Conservation (phyloP, 768 basidiomycete species). For the Lentinula aciculospora region DNA sequence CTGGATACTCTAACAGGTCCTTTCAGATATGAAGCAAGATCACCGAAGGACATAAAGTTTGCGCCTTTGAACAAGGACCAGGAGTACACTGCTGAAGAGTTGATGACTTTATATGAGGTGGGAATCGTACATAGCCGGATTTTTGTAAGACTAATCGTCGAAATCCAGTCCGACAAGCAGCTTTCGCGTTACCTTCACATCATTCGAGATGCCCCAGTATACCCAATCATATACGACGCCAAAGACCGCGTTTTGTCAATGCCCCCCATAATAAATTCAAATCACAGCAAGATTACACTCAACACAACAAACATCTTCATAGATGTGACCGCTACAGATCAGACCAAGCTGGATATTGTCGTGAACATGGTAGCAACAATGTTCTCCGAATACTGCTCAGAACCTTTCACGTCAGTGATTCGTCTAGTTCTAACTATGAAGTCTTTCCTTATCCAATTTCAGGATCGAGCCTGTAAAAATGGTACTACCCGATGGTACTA, state of each 20-base stretch:
- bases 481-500: conserved; percentile 70
- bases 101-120: conserved; percentile 95
- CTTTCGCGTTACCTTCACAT: conserved; percentile 85
- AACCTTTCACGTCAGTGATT: conserved; percentile 82
- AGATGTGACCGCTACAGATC: conserved; percentile 94
- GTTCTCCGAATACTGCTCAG: conserved; percentile 95
- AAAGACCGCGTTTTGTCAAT: conserved; percentile 87
- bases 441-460: conserved; percentile 2
- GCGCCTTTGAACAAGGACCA: conserved; percentile 76
- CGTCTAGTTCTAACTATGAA: neutral
- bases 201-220: conserved; percentile 91
- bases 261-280: conserved; percentile 98
- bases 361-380: conserved; percentile 93
- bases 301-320: conserved; percentile 94
- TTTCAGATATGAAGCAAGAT: conserved; percentile 79
- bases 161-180: conserved; percentile 80
- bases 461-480: conserved; percentile 95
- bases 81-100: conserved; percentile 78
- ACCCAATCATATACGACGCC: conserved; percentile 95
- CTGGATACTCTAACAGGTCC: conserved; percentile 83
- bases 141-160: neutral
- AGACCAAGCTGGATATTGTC: conserved; percentile 94
- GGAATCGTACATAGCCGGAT: conserved; percentile 11
- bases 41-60: conserved; percentile 90
- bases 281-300: conserved; percentile 94